phyloP scores from a whole-genome alignment of 805 yeast genomes.

The Kluyveromyces wickerhamii region DNA sequence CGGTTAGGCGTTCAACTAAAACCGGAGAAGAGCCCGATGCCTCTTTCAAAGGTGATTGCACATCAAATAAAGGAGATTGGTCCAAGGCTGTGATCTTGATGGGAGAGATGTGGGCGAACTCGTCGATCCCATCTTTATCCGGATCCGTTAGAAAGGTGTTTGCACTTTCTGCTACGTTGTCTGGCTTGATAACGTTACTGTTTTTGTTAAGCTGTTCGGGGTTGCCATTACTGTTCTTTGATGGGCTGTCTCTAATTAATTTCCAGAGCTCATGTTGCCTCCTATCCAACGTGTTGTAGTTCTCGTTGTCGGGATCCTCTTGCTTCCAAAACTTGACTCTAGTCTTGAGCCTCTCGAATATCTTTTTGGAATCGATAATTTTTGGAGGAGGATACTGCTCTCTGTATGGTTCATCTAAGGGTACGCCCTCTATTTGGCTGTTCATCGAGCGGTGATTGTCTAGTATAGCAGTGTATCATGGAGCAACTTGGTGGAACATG shows the following conservation, averaged over 20 bases:
- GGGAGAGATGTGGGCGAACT: constrained; percentile 1
- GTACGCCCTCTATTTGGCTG: no score
- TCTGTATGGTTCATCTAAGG: no score
- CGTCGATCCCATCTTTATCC: constrained; percentile 6
- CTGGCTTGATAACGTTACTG: neutral
- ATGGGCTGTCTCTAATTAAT: constrained; percentile 8
- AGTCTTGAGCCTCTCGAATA: constrained; percentile 8
- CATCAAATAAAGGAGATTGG: constrained; percentile 9
- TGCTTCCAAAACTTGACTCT: constrained; percentile 7
- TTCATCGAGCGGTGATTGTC: no score
- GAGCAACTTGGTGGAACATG: no score
- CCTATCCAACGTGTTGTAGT: constrained; percentile 1
- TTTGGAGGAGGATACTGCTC: constrained; percentile 2
- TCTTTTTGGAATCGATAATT: constrained; percentile 6
- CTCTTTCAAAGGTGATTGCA: constrained; percentile 5
- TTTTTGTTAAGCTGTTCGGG: no score
- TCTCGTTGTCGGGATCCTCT: constrained; percentile 1
- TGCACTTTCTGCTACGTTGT: constrained; percentile 12
- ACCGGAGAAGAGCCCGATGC: constrained; percentile 5
- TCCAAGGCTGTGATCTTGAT: constrained; percentile 6
- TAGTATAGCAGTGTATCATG: no score
- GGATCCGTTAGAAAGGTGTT: constrained; percentile 21
- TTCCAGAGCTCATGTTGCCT: constrained; percentile 10
- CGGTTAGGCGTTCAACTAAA: constrained; percentile 2
- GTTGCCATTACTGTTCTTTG: constrained; percentile 4